These are phyloP conservation scores for Holtermanniella nyarrowii DNA, from an alignment of 768 basidiomycete species.

Conservation along the genomic window DNA sequence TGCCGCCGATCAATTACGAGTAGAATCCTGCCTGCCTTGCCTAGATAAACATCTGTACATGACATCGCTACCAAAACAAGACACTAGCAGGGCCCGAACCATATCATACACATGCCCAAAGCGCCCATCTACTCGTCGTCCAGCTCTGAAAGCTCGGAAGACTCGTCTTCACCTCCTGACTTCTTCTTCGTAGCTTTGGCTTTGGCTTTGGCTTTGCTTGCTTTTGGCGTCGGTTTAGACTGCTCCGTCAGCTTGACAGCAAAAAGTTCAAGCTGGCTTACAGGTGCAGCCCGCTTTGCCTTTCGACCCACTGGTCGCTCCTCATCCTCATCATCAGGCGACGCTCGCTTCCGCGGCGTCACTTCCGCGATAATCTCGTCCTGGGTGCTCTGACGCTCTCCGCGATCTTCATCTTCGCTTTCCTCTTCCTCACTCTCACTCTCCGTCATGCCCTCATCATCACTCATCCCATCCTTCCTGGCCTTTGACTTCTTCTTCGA, in stretches of 20 bases:
- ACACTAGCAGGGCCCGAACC: too few species aligned
- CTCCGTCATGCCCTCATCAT: background rate
- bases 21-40: too few species aligned
- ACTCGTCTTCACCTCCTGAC: background rate
- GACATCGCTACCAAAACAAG: too few species aligned
- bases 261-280: too few species aligned
- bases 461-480: background rate
- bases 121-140: too few species aligned
- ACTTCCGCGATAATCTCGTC: background rate
- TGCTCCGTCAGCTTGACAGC: too few species aligned
- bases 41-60: too few species aligned
- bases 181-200: constrained; percentile 1
- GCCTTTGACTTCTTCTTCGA: background rate
- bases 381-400: background rate
- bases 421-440: background rate
- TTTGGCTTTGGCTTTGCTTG: too few species aligned
- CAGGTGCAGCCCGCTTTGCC: too few species aligned
- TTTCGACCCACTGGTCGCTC: background rate
- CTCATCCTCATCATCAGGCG: background rate
- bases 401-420: background rate
- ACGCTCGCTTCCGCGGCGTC: background rate
- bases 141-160: background rate
- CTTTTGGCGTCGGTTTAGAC: too few species aligned
- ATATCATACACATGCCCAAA: too few species aligned
- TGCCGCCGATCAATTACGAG: too few species aligned